A percentile compares a stretch with the other conserved stretches of the same genome.
phyloP scores from a whole-genome alignment of 2,329 filamentous ascomycete genomes.

The Aspergillus sp. region DNA sequence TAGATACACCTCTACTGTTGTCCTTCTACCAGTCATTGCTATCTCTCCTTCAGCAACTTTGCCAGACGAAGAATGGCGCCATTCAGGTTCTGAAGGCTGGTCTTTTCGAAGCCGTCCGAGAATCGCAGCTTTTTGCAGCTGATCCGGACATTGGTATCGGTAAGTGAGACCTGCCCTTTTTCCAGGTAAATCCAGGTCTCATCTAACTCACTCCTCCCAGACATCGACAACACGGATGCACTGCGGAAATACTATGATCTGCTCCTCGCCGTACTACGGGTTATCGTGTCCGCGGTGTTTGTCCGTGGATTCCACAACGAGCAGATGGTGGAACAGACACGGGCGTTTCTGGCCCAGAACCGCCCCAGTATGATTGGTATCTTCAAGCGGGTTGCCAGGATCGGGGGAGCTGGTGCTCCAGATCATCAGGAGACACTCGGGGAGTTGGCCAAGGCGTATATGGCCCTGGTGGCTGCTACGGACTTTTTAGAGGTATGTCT shows the following conservation, averaged over 20 bases:
- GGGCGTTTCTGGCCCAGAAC: conserved; percentile 73
- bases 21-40: conserved; percentile 66
- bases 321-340: conserved; percentile 61
- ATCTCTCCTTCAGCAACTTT: conserved; percentile 72
- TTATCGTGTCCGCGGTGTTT: conserved; percentile 74
- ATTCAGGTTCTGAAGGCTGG: conserved; percentile 81
- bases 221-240: conserved; percentile 60
- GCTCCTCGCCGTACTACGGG: conserved; percentile 68
- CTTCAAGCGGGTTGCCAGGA: conserved; percentile 79
- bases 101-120: conserved; percentile 70
- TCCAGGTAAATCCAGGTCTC: background rate
- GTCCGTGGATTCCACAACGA: conserved; percentile 74
- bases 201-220: conserved; percentile 26
- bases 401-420: conserved; percentile 47
- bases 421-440: conserved; percentile 55
- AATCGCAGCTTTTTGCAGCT: conserved; percentile 75
- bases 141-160: conserved; percentile 86
- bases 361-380: conserved; percentile 76
- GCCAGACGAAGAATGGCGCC: conserved; percentile 75
- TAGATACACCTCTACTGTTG: conserved; percentile 49
- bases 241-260: conserved; percentile 77
- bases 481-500: conserved; percentile 72
- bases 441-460: conserved; percentile 76
- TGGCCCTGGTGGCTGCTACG: conserved; percentile 72
- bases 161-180: conserved; percentile 21